Evolutionary conservation across 495 filamentous ascomycete species (phyloP).

Genomic region (Lentithecium fluviatile): DNA sequence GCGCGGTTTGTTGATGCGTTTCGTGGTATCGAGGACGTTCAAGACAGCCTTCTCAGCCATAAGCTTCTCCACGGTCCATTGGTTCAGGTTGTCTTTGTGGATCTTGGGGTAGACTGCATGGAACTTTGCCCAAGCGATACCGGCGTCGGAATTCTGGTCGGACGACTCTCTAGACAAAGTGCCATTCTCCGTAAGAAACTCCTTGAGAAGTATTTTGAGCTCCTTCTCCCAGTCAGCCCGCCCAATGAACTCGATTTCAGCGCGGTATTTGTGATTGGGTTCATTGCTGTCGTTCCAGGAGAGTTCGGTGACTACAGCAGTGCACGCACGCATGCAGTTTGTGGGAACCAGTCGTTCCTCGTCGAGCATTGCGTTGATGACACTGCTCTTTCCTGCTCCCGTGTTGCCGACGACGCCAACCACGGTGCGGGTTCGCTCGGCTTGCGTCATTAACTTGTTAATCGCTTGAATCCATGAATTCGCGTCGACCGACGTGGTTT

Average conservation of each 20-base stretch:
- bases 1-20: constrained; percentile 44
- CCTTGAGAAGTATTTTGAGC: constrained; percentile 51
- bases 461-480: constrained; percentile 49
- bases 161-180: constrained; percentile 48
- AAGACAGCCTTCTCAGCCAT: constrained; percentile 45
- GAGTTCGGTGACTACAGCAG: constrained; percentile 65
- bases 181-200: constrained; percentile 52
- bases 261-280: constrained; percentile 51
- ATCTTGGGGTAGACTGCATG: constrained; percentile 62
- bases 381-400: constrained; percentile 39
- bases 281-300: constrained; percentile 58
- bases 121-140: constrained; percentile 63
- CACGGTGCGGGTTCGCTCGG: constrained; percentile 36
- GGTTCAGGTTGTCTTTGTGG: constrained; percentile 50
- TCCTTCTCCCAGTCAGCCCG: constrained; percentile 59
- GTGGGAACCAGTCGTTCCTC: constrained; percentile 52
- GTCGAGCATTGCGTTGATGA: constrained; percentile 42
- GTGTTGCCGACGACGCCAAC: constrained; percentile 43
- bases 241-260: constrained; percentile 64
- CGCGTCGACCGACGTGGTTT: constrained; percentile 39
- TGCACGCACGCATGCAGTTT: constrained; percentile 64
- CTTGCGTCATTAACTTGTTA: constrained; percentile 43
- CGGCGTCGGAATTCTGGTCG: constrained; percentile 53
- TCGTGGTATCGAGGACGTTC: constrained; percentile 51
- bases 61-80: constrained; percentile 45